Evolutionary conservation across 305 asterid genomes (phyloP).

Genomic region (Fraxinus sp.): DNA sequence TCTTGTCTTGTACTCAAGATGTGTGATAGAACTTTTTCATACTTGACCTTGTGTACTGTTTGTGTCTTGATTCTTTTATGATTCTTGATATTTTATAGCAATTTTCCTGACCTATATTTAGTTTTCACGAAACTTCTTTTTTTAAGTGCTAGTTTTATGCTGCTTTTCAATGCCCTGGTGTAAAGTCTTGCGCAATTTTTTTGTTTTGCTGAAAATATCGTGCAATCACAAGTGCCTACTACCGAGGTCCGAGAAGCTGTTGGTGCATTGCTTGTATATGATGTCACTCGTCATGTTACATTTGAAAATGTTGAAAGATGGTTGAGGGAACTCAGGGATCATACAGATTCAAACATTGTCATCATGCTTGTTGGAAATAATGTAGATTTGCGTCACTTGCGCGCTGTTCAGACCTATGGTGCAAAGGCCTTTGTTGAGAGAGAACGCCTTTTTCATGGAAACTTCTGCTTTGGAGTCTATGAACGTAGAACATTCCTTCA

Average conservation of each 20-base stretch:
- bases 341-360: background rate
- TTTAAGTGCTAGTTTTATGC: background rate
- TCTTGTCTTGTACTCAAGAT: background rate
- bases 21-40: background rate
- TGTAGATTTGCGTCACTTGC: conserved; percentile 16
- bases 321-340: background rate
- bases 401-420: conserved; percentile 31
- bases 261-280: background rate
- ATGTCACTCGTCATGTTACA: background rate
- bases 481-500: conserved; percentile 34
- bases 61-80: background rate
- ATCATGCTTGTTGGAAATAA: background rate
- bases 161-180: background rate
- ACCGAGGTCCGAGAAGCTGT: background rate
- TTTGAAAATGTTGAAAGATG: background rate
- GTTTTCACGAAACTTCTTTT: background rate
- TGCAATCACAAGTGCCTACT: background rate
- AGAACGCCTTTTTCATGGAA: conserved; percentile 34
- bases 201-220: background rate
- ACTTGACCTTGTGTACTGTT: background rate
- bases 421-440: conserved; percentile 28
- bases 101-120: background rate
- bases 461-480: conserved; percentile 34
- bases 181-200: background rate
- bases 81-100: background rate